These are phyloP conservation scores for Camelina hispida DNA, from an alignment of 345 rosid genomes.

Conservation along the genomic window DNA sequence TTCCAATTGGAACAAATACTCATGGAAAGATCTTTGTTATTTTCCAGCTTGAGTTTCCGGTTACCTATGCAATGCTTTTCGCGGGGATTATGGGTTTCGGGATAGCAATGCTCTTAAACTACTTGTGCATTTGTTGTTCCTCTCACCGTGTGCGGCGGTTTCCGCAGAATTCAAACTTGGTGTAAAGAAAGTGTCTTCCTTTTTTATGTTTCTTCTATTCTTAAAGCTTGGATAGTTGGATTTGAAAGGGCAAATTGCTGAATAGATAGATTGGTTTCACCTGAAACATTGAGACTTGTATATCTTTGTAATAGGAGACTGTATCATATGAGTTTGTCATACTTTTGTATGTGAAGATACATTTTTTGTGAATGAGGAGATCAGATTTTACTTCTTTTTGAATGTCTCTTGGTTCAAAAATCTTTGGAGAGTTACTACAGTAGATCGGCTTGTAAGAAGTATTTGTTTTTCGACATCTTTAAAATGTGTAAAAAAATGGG, in stretches of 20 bases:
- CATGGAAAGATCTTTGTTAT: not conserved
- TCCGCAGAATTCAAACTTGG: slow-evolving; percentile 54
- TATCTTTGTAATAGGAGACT: not conserved
- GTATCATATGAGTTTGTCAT: slow-evolving; percentile 1
- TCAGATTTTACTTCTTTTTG: not conserved
- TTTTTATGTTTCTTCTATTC: slow-evolving; percentile 15
- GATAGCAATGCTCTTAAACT: slow-evolving; percentile 74
- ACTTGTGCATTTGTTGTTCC: slow-evolving; percentile 56
- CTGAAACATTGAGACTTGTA: slow-evolving; percentile 27
- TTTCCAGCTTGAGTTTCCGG: slow-evolving; percentile 73
- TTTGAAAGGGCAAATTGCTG: slow-evolving; percentile 19
- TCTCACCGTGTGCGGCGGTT: slow-evolving; percentile 54
- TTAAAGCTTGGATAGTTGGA: slow-evolving; percentile 13
- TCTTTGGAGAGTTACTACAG: not conserved
- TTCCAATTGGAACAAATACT: not conserved
- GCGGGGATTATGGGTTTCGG: slow-evolving; percentile 80
- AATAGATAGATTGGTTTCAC: slow-evolving; percentile 10
- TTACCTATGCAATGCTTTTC: slow-evolving; percentile 63
- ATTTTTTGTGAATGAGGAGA: not conserved
- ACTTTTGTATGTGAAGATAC: slow-evolving; percentile 29
- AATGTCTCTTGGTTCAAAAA: not conserved
- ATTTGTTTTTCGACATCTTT: not conserved
- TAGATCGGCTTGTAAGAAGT: not conserved
- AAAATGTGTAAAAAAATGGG: slow-evolving; percentile 40
- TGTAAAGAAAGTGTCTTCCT: slow-evolving; percentile 41